These are phyloP conservation scores for Loxodes magnus DNA, from an alignment of 73 alveolate species.

Conservation along the genomic window DNA sequence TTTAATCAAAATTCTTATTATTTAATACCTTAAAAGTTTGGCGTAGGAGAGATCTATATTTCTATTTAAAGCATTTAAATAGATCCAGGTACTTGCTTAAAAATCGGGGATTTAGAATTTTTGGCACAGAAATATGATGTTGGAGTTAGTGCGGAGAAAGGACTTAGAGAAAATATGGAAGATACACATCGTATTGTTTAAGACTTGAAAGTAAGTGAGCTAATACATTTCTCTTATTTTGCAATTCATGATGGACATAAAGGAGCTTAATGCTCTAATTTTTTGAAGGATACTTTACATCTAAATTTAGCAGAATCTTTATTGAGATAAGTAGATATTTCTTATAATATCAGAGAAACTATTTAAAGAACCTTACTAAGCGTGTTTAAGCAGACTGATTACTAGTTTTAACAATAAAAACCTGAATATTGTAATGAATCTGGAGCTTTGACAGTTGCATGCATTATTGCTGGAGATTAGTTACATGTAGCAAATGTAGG, in stretches of 20 bases:
- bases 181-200: slow-evolving; percentile 13
- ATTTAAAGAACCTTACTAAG: background rate
- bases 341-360: slow-evolving; percentile 5
- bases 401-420: slow-evolving; percentile 3
- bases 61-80: background rate
- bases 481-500: slow-evolving; percentile 42
- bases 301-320: slow-evolving; percentile 20
- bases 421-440: slow-evolving; percentile 8
- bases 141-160: slow-evolving; percentile 8
- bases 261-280: slow-evolving; percentile 50
- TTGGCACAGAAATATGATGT: slow-evolving; percentile 7
- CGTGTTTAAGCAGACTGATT: slow-evolving; percentile 14
- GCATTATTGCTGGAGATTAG: slow-evolving; percentile 33
- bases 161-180: slow-evolving; percentile 13
- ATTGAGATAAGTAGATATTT: slow-evolving; percentile 6
- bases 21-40: background rate
- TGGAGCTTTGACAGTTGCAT: slow-evolving; percentile 30
- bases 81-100: background rate
- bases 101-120: slow-evolving; percentile 4
- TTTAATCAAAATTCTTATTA: background rate
- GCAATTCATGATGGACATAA: slow-evolving; percentile 74
- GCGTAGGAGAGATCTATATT: background rate
- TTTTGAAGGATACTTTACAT: slow-evolving; percentile 30
- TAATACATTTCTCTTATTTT: slow-evolving; percentile 43
- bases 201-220: slow-evolving; percentile 17